These are phyloP conservation scores for Mycena epipterygia DNA, from an alignment of 768 basidiomycete species.

Conservation along the genomic window DNA sequence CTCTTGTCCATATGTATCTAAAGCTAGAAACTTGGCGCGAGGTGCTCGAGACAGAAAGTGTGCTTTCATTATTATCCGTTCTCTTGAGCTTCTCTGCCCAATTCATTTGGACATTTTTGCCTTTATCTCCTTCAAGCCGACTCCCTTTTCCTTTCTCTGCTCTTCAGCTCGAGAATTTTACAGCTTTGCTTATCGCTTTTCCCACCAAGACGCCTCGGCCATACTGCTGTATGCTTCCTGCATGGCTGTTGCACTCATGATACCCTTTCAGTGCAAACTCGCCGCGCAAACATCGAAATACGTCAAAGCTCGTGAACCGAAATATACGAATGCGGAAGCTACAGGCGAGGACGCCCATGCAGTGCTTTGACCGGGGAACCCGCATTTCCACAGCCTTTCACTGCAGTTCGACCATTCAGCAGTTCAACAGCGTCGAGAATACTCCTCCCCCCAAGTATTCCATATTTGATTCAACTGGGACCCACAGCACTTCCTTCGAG, in stretches of 20 bases:
- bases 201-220: not conserved
- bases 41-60: conserved; percentile 1
- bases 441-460: not conserved
- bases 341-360: not conserved
- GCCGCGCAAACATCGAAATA: not conserved
- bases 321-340: not conserved
- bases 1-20: conserved; percentile 1
- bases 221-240: not conserved
- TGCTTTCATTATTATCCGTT: conserved; percentile 1
- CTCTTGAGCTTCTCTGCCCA: not conserved
- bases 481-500: no score
- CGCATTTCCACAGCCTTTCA: not conserved
- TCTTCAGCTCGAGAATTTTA: conserved; percentile 4
- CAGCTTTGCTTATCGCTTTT: not conserved
- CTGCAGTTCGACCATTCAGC: not conserved
- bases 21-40: conserved; percentile 13
- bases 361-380: not conserved
- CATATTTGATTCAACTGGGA: not conserved
- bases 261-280: not conserved
- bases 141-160: conserved; percentile 7
- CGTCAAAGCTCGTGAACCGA: not conserved
- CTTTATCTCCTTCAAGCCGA: conserved; percentile 6
- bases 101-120: not conserved
- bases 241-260: not conserved
- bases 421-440: not conserved